These are phyloP conservation scores for Calocybe gambosa DNA, from an alignment of 1,284 basidiomycete species.

Conservation along the genomic window DNA sequence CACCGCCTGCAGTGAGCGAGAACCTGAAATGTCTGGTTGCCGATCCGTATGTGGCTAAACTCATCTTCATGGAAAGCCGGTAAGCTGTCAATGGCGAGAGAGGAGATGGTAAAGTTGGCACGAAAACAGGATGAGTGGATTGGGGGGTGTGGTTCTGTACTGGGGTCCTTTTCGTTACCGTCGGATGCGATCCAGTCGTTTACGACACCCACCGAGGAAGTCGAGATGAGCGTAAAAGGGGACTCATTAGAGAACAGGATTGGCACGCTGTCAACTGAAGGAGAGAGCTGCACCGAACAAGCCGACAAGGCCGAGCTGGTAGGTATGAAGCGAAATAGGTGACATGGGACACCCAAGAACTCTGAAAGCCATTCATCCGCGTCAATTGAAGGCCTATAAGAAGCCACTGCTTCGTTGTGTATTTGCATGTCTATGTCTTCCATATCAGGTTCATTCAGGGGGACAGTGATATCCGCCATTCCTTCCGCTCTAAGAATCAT, in stretches of 20 bases:
- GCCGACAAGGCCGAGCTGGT: neutral
- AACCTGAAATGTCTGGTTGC: constrained; percentile 12
- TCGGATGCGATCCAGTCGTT: constrained; percentile 10
- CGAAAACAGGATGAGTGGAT: constrained; percentile 14
- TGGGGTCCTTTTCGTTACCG: neutral
- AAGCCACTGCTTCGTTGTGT: neutral
- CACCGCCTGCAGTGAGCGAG: constrained; percentile 13
- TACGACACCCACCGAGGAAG: constrained; percentile 8
- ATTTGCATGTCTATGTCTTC: neutral
- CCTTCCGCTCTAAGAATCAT: constrained; percentile 11
- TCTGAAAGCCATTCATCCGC: constrained; percentile 14
- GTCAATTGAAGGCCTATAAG: constrained; percentile 5
- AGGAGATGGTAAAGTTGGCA: constrained; percentile 12
- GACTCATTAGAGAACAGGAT: constrained; percentile 15
- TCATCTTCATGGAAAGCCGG: constrained; percentile 11
- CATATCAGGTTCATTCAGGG: neutral
- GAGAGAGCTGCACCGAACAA: constrained; percentile 1
- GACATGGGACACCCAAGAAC: constrained; percentile 13
- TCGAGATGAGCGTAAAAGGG: constrained; percentile 14
- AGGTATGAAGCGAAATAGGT: constrained; percentile 6
- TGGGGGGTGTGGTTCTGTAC: neutral
- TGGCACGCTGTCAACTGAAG: neutral
- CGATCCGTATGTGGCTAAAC: constrained; percentile 10
- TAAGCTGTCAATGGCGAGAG: neutral
- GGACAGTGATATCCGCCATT: constrained; percentile 10